These are phyloP conservation scores for Ulmus americana DNA, from an alignment of 331 rosid genomes.

Conservation along the genomic window DNA sequence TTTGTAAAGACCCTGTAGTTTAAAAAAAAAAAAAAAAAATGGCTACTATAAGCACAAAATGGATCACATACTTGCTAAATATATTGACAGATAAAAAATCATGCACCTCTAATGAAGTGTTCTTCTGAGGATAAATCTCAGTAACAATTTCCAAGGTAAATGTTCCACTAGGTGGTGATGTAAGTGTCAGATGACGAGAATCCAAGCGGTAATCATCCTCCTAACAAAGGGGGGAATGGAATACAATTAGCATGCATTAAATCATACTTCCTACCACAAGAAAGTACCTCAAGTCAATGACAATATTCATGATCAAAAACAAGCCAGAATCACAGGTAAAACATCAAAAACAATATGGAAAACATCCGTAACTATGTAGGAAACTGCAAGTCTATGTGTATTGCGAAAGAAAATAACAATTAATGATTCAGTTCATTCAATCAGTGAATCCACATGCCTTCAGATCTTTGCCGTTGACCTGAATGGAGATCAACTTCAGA, in stretches of 20 bases:
- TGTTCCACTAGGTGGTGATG: conserved; percentile 58
- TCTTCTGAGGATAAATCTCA: conserved; percentile 71
- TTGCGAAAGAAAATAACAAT: neutral
- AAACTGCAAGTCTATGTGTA: neutral
- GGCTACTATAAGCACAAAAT: conserved; percentile 22
- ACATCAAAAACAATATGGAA: neutral
- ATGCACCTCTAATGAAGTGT: conserved; percentile 86
- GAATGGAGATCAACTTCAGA: conserved; percentile 56
- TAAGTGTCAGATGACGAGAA: conserved; percentile 63
- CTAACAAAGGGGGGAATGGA: conserved; percentile 30
- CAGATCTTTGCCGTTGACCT: conserved; percentile 53
- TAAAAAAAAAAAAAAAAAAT: conserved; percentile 28
- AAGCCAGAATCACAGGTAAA: neutral
- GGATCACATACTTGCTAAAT: conserved; percentile 8
- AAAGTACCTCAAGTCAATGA: neutral
- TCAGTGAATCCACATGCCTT: conserved; percentile 40
- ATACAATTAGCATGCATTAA: conserved; percentile 9
- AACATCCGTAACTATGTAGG: neutral
- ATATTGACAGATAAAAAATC: neutral
- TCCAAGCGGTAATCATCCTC: conserved; percentile 68
- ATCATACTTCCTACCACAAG: neutral
- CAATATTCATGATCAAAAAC: neutral
- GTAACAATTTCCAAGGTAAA: conserved; percentile 72
- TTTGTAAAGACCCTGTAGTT: conserved; percentile 78
- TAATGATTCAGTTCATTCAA: neutral